Evolutionary conservation across 2,329 filamentous ascomycete genomes (phyloP), one percentile per base, ranked within the genome.

Genomic region (Biscogniauxia marginata): DNA sequence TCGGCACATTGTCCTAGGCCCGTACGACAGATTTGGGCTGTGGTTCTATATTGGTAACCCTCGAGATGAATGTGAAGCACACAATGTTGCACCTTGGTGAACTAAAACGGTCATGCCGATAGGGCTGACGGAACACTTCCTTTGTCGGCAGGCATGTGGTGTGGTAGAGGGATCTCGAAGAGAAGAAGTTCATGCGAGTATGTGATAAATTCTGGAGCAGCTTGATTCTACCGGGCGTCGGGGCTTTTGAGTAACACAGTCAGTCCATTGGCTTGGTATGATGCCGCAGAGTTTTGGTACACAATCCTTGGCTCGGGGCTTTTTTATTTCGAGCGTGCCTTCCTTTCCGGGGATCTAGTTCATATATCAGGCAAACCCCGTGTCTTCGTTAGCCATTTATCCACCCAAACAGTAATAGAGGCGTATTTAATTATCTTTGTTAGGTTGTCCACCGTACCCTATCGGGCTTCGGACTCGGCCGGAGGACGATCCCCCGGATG

Each of bases 401-500:
- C 30, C 49, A 54, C 50, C 55, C 54, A 63, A 63, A 55, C 56
- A 53, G 39, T n/a, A 19, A 55, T 51, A 57, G 50, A 53, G 58
- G 43, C 44, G 39, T 50, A 52, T 49, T 52, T 54, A 50, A 55
- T 30, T 20, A 34, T 44, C 44, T 44, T 44, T 55, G 46, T 44
- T 49, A n/a, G n/a, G 30, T 39, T 39, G 5, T 11, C 30, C 30
- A 16, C 9, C 30, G 5, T 39, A 7, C 52, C 48, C 46, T 57
- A 18, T 51, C 58, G 56, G 55, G 46, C 52, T 55, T 59, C 62
- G 62, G 62, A 63, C 59, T 64, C 55, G 47, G 46, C 39, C 62
- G 62, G 60, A 64, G 46, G 56, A 59, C 52, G 50, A 52, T 57
- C 39, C 45, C 50, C 60, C 60, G 62, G 30, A 39, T 39, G 63